A percentile compares a stretch with the other conserved stretches of the same genome.
Evolutionary conservation across 176 grass and related monocot genomes (phyloP).

Genomic region (Areca catechu): DNA sequence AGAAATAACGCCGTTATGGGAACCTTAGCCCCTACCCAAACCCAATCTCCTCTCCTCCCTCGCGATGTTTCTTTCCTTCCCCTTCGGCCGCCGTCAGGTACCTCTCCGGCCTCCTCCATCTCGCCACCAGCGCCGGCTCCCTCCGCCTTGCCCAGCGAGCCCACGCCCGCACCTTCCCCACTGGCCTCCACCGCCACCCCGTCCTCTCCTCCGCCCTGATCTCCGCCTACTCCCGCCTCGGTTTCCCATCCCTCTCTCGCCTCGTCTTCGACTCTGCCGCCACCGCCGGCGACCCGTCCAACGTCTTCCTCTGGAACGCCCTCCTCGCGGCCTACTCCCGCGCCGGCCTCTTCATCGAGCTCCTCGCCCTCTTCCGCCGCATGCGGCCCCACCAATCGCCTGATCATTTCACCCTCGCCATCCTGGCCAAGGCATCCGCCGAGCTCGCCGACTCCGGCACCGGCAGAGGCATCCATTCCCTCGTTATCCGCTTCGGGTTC

Average conservation of each 20-base stretch:
- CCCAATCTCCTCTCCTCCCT: no score
- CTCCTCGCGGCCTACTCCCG: conserved; percentile 10
- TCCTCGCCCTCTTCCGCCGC: background rate
- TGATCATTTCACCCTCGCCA: conserved; percentile 17
- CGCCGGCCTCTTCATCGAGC: conserved; percentile 1
- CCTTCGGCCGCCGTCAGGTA: background rate
- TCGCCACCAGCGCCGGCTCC: conserved; percentile 28
- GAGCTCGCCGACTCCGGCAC: conserved; percentile 1
- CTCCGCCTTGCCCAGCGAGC: background rate
- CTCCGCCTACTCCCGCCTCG: conserved; percentile 31
- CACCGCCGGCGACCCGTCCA: background rate
- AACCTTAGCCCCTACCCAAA: no score
- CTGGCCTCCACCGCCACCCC: conserved; percentile 26
- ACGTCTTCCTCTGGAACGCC: conserved; percentile 2
- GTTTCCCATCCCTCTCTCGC: background rate
- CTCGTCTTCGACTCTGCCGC: background rate
- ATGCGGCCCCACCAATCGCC: background rate
- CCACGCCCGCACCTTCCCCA: conserved; percentile 17
- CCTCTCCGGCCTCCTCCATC: conserved; percentile 20
- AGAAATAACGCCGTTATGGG: no score
- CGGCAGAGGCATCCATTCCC: conserved; percentile 6
- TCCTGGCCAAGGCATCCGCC: conserved; percentile 7
- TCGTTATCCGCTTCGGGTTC: conserved; percentile 1
- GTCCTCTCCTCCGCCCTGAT: conserved; percentile 30
- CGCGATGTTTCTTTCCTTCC: background rate